Conservation (phyloP, 192 early-diverging fungal species). For the Neocallimastix lanati region DNA sequence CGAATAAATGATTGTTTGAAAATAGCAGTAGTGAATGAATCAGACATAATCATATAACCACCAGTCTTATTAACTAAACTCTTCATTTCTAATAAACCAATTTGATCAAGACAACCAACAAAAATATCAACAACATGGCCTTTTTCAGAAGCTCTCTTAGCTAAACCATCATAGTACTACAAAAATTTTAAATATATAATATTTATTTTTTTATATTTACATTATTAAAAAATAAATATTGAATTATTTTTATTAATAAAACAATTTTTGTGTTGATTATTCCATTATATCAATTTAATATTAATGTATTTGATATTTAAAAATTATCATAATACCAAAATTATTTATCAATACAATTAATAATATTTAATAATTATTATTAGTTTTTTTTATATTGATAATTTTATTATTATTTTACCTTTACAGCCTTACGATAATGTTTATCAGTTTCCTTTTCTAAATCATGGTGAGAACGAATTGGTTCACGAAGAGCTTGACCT, state of each 20-base stretch:
- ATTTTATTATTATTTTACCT: conserved; percentile 18
- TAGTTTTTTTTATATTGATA: too few species aligned
- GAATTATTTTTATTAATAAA: too few species aligned
- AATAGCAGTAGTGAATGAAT: conserved; percentile 93
- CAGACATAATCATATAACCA: conserved; percentile 83
- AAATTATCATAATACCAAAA: too few species aligned
- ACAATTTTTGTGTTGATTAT: too few species aligned
- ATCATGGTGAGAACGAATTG: conserved; percentile 91
- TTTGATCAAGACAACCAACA: conserved; percentile 92
- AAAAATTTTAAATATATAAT: not conserved
- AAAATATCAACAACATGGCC: conserved; percentile 92
- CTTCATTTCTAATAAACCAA: conserved; percentile 95
- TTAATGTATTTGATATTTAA: too few species aligned
- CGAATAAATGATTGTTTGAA: conserved; percentile 95
- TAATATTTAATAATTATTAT: too few species aligned
- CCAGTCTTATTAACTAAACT: conserved; percentile 70
- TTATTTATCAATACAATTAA: too few species aligned
- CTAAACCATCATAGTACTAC: conserved; percentile 78
- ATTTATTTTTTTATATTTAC: not conserved
- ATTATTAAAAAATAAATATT: too few species aligned
- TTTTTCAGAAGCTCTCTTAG: conserved; percentile 67
- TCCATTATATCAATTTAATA: too few species aligned
- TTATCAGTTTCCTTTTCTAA: conserved; percentile 87
- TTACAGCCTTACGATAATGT: conserved; percentile 80
- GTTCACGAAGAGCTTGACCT: conserved; percentile 72